Percentiles rank a stretch among this genome's conserved stretches.
Evolutionary conservation across 768 basidiomycete species (phyloP).

Genomic region (Dioszegia crocea): DNA sequence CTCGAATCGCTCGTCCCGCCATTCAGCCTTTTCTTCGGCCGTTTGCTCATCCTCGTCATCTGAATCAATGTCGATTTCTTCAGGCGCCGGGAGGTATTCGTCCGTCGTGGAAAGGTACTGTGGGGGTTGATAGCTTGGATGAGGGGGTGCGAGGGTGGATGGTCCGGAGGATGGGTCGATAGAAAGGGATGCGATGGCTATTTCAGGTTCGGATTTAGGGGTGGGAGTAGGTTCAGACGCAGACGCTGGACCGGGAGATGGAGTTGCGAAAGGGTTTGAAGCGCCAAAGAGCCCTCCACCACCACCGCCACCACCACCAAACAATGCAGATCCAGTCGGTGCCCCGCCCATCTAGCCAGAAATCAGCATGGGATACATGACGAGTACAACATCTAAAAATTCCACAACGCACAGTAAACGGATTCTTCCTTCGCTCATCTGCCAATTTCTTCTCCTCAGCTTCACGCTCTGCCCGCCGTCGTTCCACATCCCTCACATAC

Average conservation of each 20-base stretch:
- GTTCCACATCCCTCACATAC: constrained; percentile 43
- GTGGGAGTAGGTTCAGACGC: not conserved
- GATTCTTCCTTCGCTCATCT: constrained; percentile 41
- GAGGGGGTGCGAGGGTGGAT: constrained; percentile 34
- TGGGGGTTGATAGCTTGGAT: constrained; percentile 46
- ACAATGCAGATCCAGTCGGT: not conserved
- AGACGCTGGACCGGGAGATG: constrained; percentile 17
- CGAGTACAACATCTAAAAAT: constrained; percentile 5
- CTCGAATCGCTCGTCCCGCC: constrained; percentile 52
- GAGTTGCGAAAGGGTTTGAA: constrained; percentile 26
- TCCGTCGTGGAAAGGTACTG: constrained; percentile 46
- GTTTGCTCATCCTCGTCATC: constrained; percentile 54
- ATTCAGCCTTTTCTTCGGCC: constrained; percentile 50
- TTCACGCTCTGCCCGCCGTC: constrained; percentile 29
- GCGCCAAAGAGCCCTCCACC: constrained; percentile 28
- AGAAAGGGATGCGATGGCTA: constrained; percentile 24
- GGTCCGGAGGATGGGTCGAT: constrained; percentile 12
- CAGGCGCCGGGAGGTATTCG: constrained; percentile 41
- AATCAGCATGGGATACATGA: constrained; percentile 1
- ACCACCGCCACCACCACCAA: not conserved
- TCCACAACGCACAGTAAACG: constrained; percentile 39
- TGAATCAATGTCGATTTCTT: constrained; percentile 29
- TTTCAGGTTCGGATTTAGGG: constrained; percentile 1
- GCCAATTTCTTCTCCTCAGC: constrained; percentile 23
- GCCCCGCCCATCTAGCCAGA: not conserved